These are phyloP conservation scores for Deinandra increscens DNA, from an alignment of 129 eudicot species.

Conservation along the genomic window DNA sequence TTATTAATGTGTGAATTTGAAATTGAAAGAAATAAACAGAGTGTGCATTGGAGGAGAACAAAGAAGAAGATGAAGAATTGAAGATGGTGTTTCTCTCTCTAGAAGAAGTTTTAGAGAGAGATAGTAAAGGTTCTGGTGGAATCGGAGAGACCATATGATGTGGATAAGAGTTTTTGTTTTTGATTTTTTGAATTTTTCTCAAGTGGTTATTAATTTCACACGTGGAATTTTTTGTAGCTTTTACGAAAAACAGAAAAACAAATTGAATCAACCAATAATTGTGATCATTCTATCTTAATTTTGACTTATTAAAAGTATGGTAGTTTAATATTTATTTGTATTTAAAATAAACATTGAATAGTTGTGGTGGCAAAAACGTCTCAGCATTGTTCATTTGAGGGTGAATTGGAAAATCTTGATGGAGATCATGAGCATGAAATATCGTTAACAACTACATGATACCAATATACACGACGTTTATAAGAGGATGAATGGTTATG, in stretches of 20 bases:
- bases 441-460: not conserved
- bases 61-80: constrained; percentile 10
- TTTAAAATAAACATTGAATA: not conserved
- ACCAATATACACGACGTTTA: no score
- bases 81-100: constrained; percentile 29
- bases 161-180: constrained; percentile 33
- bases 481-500: no score
- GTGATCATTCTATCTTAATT: not conserved
- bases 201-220: constrained; percentile 34
- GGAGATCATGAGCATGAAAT: no score
- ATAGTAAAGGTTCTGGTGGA: constrained; percentile 26
- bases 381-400: no score
- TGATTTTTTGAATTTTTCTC: constrained; percentile 26
- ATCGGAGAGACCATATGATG: constrained; percentile 34
- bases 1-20: constrained; percentile 25
- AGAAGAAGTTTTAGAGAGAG: constrained; percentile 34
- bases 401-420: no score
- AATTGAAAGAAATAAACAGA: not conserved
- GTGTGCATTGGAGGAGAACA: constrained; percentile 15
- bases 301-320: not conserved
- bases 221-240: constrained; percentile 29
- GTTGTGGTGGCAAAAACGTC: no score
- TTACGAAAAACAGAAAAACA: not conserved
- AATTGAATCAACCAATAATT: not conserved
- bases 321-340: not conserved